phyloP scores from a whole-genome alignment of 306 rosid genomes.

The Mimosa bimucronata region DNA sequence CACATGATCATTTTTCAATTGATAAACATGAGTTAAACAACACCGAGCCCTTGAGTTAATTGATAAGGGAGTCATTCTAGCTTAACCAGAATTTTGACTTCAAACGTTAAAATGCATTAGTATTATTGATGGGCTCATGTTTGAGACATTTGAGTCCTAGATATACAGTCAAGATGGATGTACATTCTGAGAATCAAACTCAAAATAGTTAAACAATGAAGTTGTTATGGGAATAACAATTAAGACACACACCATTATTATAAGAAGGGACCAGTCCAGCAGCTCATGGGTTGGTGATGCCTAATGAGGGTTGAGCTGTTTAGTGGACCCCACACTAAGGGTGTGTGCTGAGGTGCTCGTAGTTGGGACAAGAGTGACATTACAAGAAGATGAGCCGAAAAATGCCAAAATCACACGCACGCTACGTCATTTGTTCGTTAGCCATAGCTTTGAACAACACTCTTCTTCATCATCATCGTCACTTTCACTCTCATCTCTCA shows the following conservation, averaged over 20 bases:
- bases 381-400: slow-evolving; percentile 11
- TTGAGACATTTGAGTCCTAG: too few relatives aligned
- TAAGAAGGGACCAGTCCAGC: background rate
- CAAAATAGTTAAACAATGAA: too few relatives aligned
- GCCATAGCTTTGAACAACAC: slow-evolving; percentile 1
- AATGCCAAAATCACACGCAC: background rate
- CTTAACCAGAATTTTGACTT: too few relatives aligned
- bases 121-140: too few relatives aligned
- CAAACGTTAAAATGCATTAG: too few relatives aligned
- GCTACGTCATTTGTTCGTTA: slow-evolving; percentile 34
- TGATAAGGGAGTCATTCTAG: too few relatives aligned
- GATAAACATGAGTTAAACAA: too few relatives aligned
- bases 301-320: background rate
- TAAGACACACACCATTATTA: background rate
- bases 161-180: too few relatives aligned
- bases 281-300: background rate
- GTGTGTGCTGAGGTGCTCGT: slow-evolving; percentile 38
- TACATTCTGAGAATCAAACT: too few relatives aligned
- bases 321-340: background rate
- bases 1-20: too few relatives aligned
- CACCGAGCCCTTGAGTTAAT: too few relatives aligned
- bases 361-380: slow-evolving; percentile 6
- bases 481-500: background rate
- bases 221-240: background rate
- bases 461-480: background rate